These are phyloP conservation scores for Ustilaginoidea virens DNA, from an alignment of 2,329 filamentous ascomycete species.

Conservation along the genomic window DNA sequence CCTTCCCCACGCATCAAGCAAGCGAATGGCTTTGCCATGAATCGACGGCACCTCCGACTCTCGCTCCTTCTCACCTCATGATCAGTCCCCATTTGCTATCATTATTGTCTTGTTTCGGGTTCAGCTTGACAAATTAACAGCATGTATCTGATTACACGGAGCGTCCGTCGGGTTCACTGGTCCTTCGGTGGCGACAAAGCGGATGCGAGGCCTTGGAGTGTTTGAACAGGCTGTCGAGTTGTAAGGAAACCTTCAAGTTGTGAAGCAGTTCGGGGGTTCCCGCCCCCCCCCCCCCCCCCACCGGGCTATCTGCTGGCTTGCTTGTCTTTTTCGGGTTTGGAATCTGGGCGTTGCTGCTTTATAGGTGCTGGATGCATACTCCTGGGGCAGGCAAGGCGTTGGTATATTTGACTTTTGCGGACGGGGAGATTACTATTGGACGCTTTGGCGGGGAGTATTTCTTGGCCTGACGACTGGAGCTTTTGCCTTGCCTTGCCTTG, in stretches of 20 bases:
- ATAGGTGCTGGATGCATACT: constrained; percentile 4
- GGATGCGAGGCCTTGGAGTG: neutral
- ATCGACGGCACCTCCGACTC: neutral
- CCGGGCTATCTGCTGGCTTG: neutral
- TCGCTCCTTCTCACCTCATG: neutral
- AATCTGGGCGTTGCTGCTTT: constrained; percentile 3
- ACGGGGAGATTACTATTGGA: neutral
- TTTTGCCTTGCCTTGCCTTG: no score
- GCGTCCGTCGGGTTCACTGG: neutral
- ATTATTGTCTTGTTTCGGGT: neutral
- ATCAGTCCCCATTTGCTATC: neutral
- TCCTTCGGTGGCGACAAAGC: neutral
- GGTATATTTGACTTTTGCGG: neutral
- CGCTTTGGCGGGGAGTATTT: constrained; percentile 1
- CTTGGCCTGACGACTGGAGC: no score
- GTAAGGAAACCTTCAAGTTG: no score
- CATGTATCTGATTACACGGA: neutral
- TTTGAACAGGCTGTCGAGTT: no score
- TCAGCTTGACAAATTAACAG: no score
- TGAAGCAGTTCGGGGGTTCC: no score
- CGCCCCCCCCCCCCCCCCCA: neutral
- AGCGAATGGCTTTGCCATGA: neutral
- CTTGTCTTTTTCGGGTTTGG: neutral
- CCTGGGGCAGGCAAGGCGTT: constrained; percentile 2
- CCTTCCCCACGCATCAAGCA: neutral